Base-by-base conservation (phyloP, 768 basidiomycete genomes). In the Kwoniella heveanensis region DNA sequence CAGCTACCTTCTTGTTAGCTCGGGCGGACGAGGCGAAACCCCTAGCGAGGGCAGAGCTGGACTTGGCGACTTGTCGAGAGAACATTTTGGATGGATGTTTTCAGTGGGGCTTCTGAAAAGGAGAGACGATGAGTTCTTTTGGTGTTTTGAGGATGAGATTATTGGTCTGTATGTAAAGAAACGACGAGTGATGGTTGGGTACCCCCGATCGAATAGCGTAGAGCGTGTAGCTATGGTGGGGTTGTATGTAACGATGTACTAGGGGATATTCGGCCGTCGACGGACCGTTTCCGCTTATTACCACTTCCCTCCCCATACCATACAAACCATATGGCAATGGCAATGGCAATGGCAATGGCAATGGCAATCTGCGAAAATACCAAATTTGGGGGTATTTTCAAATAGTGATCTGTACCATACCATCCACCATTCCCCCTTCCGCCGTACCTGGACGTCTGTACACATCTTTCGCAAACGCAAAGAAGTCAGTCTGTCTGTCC, bases 1-100 rank as follows among this genome's bases (percentile, higher is more conserved):
- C 92, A 78, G 78, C 78, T 46, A 79, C 78, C 59, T 79, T 77
- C 27, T 76, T 67, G 57, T 79, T 70, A 48, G 78, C 67, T 48
- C 72, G 61, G 56, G 78, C 74, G 53, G 79, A 74, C 52, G 77
- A 71, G 58, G 79, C 76, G 72, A 81, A 81, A 27, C 77, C 70
- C 53, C 72, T 59, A 54, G 72, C 65, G 60, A 71, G 61, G 63
- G 65, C 36, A 30, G 72, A 67, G n/a, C 72, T 51, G 61, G 64
- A 39, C 22, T 65, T 63, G 50, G 66, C 59, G 49, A 69, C 67
- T 32, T 67, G 58, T 64, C 73, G 70, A 52, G 79, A 66, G 72
- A 81, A 79, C 79, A 80, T 80, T 48, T 26, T 70, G 60, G 21
- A 29, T 32, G n/a, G n/a, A n/a, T 30, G 54, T 62, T 67, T 49